phyloP scores from a whole-genome alignment of 106 monocot genomes.

The Acanthochlamys bracteata region DNA sequence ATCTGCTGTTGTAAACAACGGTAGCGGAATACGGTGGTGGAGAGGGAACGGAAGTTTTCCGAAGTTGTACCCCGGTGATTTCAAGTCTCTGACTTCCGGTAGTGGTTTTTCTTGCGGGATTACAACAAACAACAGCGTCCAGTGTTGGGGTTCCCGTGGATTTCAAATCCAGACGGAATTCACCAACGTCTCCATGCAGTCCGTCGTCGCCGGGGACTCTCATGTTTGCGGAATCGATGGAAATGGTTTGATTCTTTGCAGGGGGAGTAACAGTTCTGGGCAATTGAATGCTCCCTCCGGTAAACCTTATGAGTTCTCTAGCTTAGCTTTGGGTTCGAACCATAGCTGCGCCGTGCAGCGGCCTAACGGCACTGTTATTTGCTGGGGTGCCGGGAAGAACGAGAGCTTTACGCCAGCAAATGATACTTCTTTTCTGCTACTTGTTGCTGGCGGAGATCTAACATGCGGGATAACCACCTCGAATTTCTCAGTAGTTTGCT shows the following conservation, averaged over 20 bases:
- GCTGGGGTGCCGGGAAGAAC: slow-evolving; percentile 49
- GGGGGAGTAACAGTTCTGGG: slow-evolving; percentile 35
- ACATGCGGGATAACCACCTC: slow-evolving; percentile 55
- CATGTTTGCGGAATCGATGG: slow-evolving; percentile 49
- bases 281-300: slow-evolving; percentile 14
- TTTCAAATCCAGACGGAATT: slow-evolving; percentile 23
- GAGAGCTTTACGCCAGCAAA: slow-evolving; percentile 14
- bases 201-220: slow-evolving; percentile 54
- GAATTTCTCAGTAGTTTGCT: slow-evolving; percentile 67
- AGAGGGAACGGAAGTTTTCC: slow-evolving; percentile 31
- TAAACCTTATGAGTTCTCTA: slow-evolving; percentile 27
- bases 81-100: slow-evolving; percentile 65
- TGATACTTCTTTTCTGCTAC: slow-evolving; percentile 28
- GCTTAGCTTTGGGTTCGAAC: slow-evolving; percentile 42
- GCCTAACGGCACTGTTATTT: slow-evolving; percentile 38
- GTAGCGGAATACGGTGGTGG: slow-evolving; percentile 43
- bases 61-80: slow-evolving; percentile 13
- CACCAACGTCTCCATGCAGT: slow-evolving; percentile 29
- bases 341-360: slow-evolving; percentile 59
- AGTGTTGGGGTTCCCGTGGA: slow-evolving; percentile 44
- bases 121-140: slow-evolving; percentile 16
- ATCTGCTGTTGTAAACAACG: slow-evolving; percentile 23
- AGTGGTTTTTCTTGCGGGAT: slow-evolving; percentile 67
- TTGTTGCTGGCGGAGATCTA: slow-evolving; percentile 65
- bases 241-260: slow-evolving; percentile 33